Percentiles rank a stretch among this genome's conserved stretches.
Conservation (phyloP, 2,329 filamentous ascomycete species). For the Pseudogymnoascus sp. region DNA sequence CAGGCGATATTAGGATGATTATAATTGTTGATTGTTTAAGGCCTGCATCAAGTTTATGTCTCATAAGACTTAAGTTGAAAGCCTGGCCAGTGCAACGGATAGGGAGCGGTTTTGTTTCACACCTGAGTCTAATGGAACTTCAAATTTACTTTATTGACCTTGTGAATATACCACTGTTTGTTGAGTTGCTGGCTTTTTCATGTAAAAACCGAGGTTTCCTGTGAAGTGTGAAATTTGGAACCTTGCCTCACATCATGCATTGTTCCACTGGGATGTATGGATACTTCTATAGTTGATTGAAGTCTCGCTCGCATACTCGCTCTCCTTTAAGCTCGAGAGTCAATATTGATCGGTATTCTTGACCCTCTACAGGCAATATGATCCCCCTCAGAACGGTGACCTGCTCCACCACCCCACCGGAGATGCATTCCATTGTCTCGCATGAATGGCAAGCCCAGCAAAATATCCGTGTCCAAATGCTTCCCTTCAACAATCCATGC, state of each 20-base stretch:
- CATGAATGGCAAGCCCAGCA: conserved; percentile 9
- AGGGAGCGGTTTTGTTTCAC: background rate
- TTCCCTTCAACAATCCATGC: conserved; percentile 3
- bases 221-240: background rate
- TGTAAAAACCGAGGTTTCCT: background rate
- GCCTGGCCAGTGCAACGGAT: background rate
- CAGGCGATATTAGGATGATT: background rate
- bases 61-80: background rate
- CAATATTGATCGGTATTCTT: background rate
- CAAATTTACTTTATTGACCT: background rate
- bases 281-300: background rate
- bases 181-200: background rate
- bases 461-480: conserved; percentile 6
- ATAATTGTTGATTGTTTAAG: background rate
- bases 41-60: background rate
- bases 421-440: conserved; percentile 10
- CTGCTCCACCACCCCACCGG: conserved; percentile 7
- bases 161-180: background rate
- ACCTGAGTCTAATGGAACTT: background rate
- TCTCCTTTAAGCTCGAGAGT: background rate
- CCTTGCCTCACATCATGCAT: background rate
- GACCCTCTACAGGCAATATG: background rate
- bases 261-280: background rate
- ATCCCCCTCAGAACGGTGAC: background rate
- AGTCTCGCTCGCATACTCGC: background rate